Evolutionary conservation across 768 basidiomycete species (phyloP).

Genomic region (Mycena galopus): DNA sequence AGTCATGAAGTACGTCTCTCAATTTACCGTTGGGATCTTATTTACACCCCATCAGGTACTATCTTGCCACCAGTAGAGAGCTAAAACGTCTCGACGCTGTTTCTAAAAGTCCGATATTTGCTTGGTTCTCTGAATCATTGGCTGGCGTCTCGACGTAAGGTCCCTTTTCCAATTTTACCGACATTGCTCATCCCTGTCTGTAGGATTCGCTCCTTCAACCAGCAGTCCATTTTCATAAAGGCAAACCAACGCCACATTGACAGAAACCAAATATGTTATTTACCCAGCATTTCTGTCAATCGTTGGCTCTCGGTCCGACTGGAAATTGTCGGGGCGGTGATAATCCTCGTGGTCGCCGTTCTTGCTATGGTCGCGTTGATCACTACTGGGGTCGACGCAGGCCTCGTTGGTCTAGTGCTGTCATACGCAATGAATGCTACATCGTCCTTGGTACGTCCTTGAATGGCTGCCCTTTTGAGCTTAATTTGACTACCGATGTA

Average conservation of each 20-base stretch:
- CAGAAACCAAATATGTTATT: constrained; percentile 85
- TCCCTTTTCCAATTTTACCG: not conserved
- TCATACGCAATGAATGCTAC: constrained; percentile 90
- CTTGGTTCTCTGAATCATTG: constrained; percentile 85
- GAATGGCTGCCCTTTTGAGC: not conserved
- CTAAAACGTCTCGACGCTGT: constrained; percentile 91
- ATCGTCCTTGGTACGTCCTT: constrained; percentile 73
- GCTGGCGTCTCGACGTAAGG: constrained; percentile 75
- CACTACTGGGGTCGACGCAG: constrained; percentile 86
- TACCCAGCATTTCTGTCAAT: constrained; percentile 80
- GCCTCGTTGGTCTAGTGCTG: constrained; percentile 83
- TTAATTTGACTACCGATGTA: not conserved
- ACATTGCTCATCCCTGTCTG: not conserved
- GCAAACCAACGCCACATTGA: constrained; percentile 84
- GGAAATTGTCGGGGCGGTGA: constrained; percentile 85
- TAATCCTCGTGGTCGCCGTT: constrained; percentile 80
- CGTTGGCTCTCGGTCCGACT: constrained; percentile 89
- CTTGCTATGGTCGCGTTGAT: constrained; percentile 79
- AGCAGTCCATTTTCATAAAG: constrained; percentile 74
- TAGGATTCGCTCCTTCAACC: constrained; percentile 80
- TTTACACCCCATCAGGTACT: constrained; percentile 69
- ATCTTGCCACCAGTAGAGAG: constrained; percentile 88
- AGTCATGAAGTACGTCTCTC: constrained; percentile 77
- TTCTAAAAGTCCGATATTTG: constrained; percentile 92
- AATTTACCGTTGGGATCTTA: constrained; percentile 1